Evolutionary conservation across 2,329 filamentous ascomycete species (phyloP).

Genomic region (Ophiostoma sp.): DNA sequence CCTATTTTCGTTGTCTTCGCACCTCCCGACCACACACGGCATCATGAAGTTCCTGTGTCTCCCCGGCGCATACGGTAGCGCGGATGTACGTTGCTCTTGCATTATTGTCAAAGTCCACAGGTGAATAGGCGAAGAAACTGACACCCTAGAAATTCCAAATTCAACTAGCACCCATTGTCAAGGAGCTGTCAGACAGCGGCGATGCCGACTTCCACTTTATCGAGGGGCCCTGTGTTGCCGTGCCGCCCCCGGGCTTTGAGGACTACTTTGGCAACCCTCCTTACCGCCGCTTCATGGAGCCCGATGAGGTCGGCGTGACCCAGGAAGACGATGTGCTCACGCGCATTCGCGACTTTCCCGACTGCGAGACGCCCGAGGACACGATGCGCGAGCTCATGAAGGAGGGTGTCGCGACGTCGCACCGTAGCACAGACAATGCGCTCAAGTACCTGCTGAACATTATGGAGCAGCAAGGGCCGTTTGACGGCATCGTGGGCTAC

Average conservation of each 20-base stretch:
- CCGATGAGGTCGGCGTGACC: conserved; percentile 41
- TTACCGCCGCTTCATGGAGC: conserved; percentile 52
- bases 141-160: conserved; percentile 48
- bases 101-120: background rate
- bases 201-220: conserved; percentile 48
- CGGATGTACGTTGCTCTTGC: conserved; percentile 40
- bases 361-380: conserved; percentile 49
- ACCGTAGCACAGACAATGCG: conserved; percentile 38
- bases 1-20: background rate
- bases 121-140: background rate
- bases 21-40: background rate
- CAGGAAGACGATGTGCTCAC: conserved; percentile 44
- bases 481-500: conserved; percentile 55
- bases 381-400: conserved; percentile 47
- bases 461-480: conserved; percentile 42
- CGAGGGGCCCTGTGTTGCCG: conserved; percentile 45
- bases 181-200: conserved; percentile 42
- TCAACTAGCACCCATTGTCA: conserved; percentile 48
- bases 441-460: conserved; percentile 41
- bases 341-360: conserved; percentile 50
- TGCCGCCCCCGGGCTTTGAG: conserved; percentile 49
- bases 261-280: conserved; percentile 53
- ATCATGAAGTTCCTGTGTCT: conserved; percentile 53
- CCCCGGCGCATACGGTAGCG: conserved; percentile 53
- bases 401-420: conserved; percentile 32